phyloP scores from a whole-genome alignment of 1,284 basidiomycete genomes.

The Laetiporus sulphureus region DNA sequence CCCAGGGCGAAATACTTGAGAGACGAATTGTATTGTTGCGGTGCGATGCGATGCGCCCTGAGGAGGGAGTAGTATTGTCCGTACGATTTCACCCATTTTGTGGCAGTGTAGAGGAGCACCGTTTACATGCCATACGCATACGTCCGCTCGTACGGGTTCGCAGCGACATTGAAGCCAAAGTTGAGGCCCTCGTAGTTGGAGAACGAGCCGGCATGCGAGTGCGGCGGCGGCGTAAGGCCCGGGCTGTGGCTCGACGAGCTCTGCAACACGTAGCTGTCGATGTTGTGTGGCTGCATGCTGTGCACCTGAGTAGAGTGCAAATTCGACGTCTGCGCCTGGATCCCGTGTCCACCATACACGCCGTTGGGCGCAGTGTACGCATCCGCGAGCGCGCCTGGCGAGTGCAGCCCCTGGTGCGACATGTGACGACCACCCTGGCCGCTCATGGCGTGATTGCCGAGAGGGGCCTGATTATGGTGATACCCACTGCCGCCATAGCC shows the following conservation, averaged over 20 bases:
- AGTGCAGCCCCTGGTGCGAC: constrained; percentile 41
- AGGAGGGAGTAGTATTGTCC: constrained; percentile 20
- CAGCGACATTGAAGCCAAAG: constrained; percentile 40
- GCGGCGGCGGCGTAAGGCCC: constrained; percentile 49
- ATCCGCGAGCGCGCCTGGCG: constrained; percentile 54
- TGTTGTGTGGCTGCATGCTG: constrained; percentile 56
- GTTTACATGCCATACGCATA: constrained; percentile 77
- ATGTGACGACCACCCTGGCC: constrained; percentile 45
- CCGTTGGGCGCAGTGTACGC: constrained; percentile 60
- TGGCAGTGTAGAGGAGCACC: constrained; percentile 2
- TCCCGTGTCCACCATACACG: constrained; percentile 42
- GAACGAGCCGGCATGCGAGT: constrained; percentile 48
- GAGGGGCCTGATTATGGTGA: constrained; percentile 50
- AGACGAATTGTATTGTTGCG: constrained; percentile 14
- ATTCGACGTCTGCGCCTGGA: constrained; percentile 37
- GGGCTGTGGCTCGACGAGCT: constrained; percentile 58
- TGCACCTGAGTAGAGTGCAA: constrained; percentile 47
- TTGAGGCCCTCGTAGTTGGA: constrained; percentile 44
- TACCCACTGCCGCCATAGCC: constrained; percentile 46
- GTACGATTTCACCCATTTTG: constrained; percentile 8
- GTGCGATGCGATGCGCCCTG: constrained; percentile 13
- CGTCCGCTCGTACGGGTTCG: constrained; percentile 68
- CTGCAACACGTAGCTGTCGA: constrained; percentile 75
- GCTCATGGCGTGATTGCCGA: constrained; percentile 50
- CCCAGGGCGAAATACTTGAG: constrained; percentile 18